These are phyloP conservation scores for Lasiodiplodia sp. DNA, from an alignment of 2,329 filamentous ascomycete species.

Conservation along the genomic window DNA sequence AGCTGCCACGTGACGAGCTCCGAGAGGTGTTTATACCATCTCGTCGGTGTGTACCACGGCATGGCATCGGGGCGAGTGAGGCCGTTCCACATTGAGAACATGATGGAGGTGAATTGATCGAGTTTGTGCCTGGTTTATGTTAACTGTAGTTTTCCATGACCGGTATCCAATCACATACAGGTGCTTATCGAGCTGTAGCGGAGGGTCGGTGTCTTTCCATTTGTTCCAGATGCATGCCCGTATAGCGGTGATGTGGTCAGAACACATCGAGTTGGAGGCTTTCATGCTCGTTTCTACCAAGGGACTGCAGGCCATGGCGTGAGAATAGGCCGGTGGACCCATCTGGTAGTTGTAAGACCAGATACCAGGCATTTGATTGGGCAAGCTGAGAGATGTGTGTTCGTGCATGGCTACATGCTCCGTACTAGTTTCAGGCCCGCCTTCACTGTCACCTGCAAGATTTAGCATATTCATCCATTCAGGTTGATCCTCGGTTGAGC, in stretches of 20 bases:
- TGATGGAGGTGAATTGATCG: neutral
- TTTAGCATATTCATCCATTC: neutral
- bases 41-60: neutral
- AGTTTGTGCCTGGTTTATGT: neutral
- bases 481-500: neutral
- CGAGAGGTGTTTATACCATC: neutral
- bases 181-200: neutral
- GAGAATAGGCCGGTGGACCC: neutral
- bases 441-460: neutral
- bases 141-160: neutral
- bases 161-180: neutral
- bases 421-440: neutral
- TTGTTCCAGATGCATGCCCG: neutral
- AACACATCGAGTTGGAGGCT: neutral
- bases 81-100: neutral
- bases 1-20: neutral
- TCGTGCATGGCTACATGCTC: neutral
- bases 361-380: neutral
- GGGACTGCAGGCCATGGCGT: neutral
- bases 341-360: constrained; percentile 5
- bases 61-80: neutral
- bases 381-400: neutral
- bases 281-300: neutral
- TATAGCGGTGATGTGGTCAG: neutral
- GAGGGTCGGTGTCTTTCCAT: neutral